A percentile compares a stretch with the other conserved stretches of the same genome.
Evolutionary conservation across 441 rosid genomes (phyloP).

Genomic region (Flueggea neowawraea): DNA sequence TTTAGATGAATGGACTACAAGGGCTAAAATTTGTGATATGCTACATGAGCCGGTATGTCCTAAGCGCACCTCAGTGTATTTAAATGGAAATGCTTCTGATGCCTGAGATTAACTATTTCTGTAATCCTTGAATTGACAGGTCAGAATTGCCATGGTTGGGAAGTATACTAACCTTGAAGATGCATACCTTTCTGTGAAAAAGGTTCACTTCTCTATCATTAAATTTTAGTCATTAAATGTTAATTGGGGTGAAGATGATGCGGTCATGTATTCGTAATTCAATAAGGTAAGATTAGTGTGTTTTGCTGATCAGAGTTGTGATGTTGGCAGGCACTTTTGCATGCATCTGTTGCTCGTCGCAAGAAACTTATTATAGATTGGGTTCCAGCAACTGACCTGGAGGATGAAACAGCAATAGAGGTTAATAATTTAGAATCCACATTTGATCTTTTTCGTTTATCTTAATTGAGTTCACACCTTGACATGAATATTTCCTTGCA

Average conservation of each 20-base stretch:
- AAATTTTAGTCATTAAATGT: background rate
- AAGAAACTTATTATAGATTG: slow-evolving; percentile 72
- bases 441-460: slow-evolving; percentile 2
- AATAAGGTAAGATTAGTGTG: background rate
- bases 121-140: slow-evolving; percentile 37
- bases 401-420: slow-evolving; percentile 50
- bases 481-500: slow-evolving; percentile 12
- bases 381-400: slow-evolving; percentile 90
- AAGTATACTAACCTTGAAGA: slow-evolving; percentile 76
- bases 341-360: slow-evolving; percentile 67
- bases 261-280: background rate
- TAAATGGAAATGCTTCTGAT: slow-evolving; percentile 7
- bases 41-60: slow-evolving; percentile 69
- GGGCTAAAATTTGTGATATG: slow-evolving; percentile 63
- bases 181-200: slow-evolving; percentile 75
- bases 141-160: slow-evolving; percentile 76
- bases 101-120: slow-evolving; percentile 17
- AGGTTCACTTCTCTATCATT: slow-evolving; percentile 36
- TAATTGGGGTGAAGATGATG: slow-evolving; percentile 3
- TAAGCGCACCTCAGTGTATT: slow-evolving; percentile 5
- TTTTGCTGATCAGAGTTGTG: background rate
- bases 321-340: slow-evolving; percentile 71
- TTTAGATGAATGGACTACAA: slow-evolving; percentile 70
- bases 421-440: slow-evolving; percentile 24
- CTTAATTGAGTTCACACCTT: slow-evolving; percentile 16